phyloP scores from a whole-genome alignment of 106 monocot species.

The Dendrobium nobile region DNA sequence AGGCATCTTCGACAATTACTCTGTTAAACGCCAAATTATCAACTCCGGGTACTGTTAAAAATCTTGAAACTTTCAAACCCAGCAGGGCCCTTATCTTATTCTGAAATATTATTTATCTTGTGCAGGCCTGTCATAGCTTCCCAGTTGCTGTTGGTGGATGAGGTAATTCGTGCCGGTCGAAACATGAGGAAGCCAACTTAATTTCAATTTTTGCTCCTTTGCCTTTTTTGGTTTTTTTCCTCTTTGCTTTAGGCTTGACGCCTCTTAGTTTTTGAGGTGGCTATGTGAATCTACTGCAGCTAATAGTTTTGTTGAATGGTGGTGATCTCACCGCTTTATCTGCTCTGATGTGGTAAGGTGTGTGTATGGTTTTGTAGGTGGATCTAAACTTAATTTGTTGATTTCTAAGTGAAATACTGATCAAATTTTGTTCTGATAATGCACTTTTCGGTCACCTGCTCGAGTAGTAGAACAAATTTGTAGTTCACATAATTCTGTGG shows the following conservation, averaged over 20 bases:
- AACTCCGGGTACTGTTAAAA: constrained; percentile 67
- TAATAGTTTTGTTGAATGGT: no score
- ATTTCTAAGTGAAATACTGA: neutral
- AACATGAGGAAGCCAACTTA: constrained; percentile 96
- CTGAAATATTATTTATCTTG: neutral
- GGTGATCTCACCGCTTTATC: no score
- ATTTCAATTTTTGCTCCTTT: neutral
- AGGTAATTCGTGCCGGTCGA: constrained; percentile 94
- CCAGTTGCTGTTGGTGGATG: constrained; percentile 88
- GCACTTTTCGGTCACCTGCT: neutral
- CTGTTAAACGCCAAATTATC: constrained; percentile 89
- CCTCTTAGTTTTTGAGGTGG: no score
- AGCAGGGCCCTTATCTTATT: neutral
- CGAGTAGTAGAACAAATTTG: no score
- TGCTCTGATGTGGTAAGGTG: no score
- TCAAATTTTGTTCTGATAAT: neutral
- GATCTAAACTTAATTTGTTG: neutral
- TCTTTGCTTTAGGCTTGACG: no score
- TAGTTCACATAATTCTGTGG: no score
- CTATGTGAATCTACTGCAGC: no score
- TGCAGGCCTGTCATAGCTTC: constrained; percentile 90
- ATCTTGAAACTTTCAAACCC: neutral
- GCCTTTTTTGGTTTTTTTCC: neutral
- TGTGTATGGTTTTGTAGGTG: neutral
- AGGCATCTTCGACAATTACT: constrained; percentile 94